Evolutionary conservation across 2,329 filamentous ascomycete species (phyloP).

Genomic region (Sporothrix globosa): DNA sequence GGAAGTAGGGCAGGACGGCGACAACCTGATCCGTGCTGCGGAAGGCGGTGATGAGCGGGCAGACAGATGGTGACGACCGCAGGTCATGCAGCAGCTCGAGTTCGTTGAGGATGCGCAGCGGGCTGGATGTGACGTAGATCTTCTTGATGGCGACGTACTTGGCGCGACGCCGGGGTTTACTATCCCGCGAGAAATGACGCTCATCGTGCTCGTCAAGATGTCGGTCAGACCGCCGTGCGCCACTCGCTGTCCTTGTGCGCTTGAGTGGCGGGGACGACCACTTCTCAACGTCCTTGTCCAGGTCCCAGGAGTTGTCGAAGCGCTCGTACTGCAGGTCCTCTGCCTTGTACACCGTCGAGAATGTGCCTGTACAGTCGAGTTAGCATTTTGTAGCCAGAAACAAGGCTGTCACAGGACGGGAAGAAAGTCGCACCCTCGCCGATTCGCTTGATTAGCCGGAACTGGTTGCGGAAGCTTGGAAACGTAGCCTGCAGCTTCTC

Average conservation of each 20-base stretch:
- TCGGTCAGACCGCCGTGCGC: slow-evolving; percentile 37
- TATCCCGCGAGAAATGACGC: not conserved
- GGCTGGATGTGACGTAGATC: slow-evolving; percentile 97
- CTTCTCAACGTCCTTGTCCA: slow-evolving; percentile 65
- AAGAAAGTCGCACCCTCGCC: slow-evolving; percentile 72
- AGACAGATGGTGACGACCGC: slow-evolving; percentile 79
- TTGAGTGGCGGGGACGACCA: slow-evolving; percentile 72
- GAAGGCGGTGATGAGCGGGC: slow-evolving; percentile 96
- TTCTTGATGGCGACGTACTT: slow-evolving; percentile 98
- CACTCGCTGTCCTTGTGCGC: slow-evolving; percentile 45
- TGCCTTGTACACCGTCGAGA: slow-evolving; percentile 98
- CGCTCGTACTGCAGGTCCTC: slow-evolving; percentile 85
- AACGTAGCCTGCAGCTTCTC: slow-evolving; percentile 79
- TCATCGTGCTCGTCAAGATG: not conserved
- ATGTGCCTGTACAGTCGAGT: slow-evolving; percentile 68
- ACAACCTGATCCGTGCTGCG: slow-evolving; percentile 92
- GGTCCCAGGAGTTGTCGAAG: slow-evolving; percentile 86
- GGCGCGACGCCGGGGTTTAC: slow-evolving; percentile 49
- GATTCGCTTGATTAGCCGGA: slow-evolving; percentile 92
- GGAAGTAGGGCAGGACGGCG: slow-evolving; percentile 92
- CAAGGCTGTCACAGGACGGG: not conserved
- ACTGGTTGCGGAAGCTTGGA: slow-evolving; percentile 78
- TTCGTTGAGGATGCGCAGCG: slow-evolving; percentile 91
- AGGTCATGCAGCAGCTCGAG: slow-evolving; percentile 90
- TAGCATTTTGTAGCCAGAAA: not conserved